Evolutionary conservation across 2,329 filamentous ascomycete species (phyloP), one percentile per base, ranked within the genome.

Genomic region (Talaromyces sp.): DNA sequence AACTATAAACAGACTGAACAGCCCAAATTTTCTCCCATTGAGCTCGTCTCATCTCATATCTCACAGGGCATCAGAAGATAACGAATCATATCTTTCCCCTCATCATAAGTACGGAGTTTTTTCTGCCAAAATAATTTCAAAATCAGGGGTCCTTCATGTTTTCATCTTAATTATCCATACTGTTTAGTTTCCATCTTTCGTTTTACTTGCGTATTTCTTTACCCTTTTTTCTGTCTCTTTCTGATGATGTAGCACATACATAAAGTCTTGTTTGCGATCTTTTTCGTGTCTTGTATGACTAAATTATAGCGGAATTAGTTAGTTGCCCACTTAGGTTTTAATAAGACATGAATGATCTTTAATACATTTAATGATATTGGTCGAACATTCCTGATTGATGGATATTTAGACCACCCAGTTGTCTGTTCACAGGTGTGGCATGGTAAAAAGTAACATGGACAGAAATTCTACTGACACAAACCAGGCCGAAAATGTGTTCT

Each of bases 1-100:
- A 92, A 74, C 79, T 93, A 71, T 93, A 69, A 78, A 35, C 45
- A 31, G 31, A 41, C 5, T 24, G 11, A 27, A 48, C 24, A 24
- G 24, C 47, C 11, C 50, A 37, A 37, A 22, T 22, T n/a, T 22
- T 35, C 31, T 31, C 33, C 54, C 4, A 3, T 11, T 22, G 14
- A 41, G 13, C 48, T 54, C 27, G 27, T 19, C 31, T 52, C 43
- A 50, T 31, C 45, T 62, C 22, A 56, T 5, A 27, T 37, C 16
- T 47, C 50, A 39, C 58, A 61, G 24, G 13, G 35, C 45, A 33
- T 43, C 50, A 62, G 19, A 62, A 62, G 47, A 62, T 31, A 43
- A 54, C 35, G 47, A 31, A 54, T 5, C 16, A 54, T 62, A 54
- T 47, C 48, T 63, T 47, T 45, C 13, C 27, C 22, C 52, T 54